These are phyloP conservation scores for Venturia effusa DNA, from an alignment of 2,329 filamentous ascomycete species.

Conservation along the genomic window DNA sequence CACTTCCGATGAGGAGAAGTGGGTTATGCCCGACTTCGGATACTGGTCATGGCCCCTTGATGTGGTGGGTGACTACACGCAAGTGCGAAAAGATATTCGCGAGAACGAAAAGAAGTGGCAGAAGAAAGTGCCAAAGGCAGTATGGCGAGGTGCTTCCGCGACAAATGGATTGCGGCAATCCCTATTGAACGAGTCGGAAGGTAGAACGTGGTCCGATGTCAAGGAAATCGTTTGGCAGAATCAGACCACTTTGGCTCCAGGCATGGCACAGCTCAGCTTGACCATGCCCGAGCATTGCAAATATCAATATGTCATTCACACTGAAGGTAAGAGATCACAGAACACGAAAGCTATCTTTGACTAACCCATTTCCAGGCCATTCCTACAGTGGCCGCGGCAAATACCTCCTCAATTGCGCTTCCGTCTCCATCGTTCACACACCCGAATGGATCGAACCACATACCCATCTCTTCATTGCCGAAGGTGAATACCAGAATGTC, in stretches of 20 bases:
- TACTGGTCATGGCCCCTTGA: slow-evolving; percentile 16
- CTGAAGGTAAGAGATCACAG: slow-evolving; percentile 13
- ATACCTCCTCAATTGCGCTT: slow-evolving; percentile 26
- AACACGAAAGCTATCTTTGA: background rate
- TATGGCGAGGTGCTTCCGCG: slow-evolving; percentile 38
- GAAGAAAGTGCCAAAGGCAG: slow-evolving; percentile 33
- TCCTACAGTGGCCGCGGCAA: slow-evolving; percentile 24
- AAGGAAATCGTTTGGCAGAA: slow-evolving; percentile 16
- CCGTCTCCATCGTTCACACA: slow-evolving; percentile 38
- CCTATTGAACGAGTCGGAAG: slow-evolving; percentile 27
- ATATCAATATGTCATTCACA: slow-evolving; percentile 16
- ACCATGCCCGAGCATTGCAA: slow-evolving; percentile 18
- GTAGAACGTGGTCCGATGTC: slow-evolving; percentile 38
- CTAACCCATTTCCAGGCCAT: slow-evolving; percentile 14
- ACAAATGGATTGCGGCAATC: slow-evolving; percentile 26
- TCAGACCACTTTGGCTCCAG: background rate
- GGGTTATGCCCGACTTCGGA: slow-evolving; percentile 18
- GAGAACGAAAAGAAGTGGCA: slow-evolving; percentile 20
- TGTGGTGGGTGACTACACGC: slow-evolving; percentile 14
- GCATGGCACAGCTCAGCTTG: slow-evolving; percentile 9
- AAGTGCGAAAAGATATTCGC: slow-evolving; percentile 13
- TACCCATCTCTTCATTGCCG: slow-evolving; percentile 33
- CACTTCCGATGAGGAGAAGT: slow-evolving; percentile 13
- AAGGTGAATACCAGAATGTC: slow-evolving; percentile 39
- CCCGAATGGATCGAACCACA: slow-evolving; percentile 40